Base-by-base conservation (phyloP, 2,329 filamentous ascomycete species). In the Penicillium crustosum region DNA sequence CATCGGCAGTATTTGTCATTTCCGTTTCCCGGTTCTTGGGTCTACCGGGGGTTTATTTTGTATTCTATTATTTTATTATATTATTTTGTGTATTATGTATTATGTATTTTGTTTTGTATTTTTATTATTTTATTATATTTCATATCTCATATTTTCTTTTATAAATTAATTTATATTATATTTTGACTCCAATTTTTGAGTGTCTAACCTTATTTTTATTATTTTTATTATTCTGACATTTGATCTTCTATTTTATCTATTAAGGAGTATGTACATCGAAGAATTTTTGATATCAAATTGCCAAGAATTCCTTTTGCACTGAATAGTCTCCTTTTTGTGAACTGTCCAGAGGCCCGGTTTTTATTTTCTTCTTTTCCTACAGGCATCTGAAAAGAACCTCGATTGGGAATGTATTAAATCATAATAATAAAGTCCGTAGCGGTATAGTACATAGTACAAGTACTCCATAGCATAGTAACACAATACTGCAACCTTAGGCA, bases 1-100 rank as follows among this genome's bases (percentile, higher is more conserved):
- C 31, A 31, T 13, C 12, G 12, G 29, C 31, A 42, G 33, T 42
- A 58, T 55, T 55, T 49, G 51, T 58, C 51, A 57, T 47, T 44
- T 52, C 15, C 39, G 33, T 42, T 49, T 55, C 55, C 50, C 45
- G 44, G 55, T 55, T 15, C 43, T 43, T 49, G 49, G 55, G 41
- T 38, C 27, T 5, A 19, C 39, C 27, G 19, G 10, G 42, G 29
- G 6, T 25, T 43, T 31, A 8, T n/a, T 36, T 31, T 13, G 4
- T 31, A 31, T 31, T 31, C 13, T 31, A 31, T n/a, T n/a, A n/a
- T n/a, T n/a, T n/a, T n/a, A n/a, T n/a, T n/a, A n/a, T n/a, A n/a
- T n/a, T n/a, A 10, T 10, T 29, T 29, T 29, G n/a, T 29, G 4
- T 29, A 10, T 29, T 29, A 3, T 29, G 4, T 29, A 10, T 10